Evolutionary conservation across 305 asterid species (phyloP).

Genomic region (Rubia occidens): DNA sequence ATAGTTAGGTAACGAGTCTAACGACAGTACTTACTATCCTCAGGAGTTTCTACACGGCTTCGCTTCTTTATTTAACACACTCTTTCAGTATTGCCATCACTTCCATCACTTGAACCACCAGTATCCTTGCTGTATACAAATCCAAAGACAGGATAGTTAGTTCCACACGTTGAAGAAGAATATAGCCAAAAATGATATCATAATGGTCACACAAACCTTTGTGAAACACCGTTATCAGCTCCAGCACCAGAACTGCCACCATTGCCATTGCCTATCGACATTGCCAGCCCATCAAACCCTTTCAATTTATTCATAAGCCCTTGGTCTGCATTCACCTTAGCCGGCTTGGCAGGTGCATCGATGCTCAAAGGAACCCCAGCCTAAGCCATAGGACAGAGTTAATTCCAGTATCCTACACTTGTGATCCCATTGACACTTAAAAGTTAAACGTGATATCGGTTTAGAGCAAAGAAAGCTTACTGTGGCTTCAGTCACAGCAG

Average conservation of each 20-base stretch:
- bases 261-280: constrained; percentile 68
- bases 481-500: constrained; percentile 23
- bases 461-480: constrained; percentile 13
- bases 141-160: constrained; percentile 12
- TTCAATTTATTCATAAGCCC: constrained; percentile 58
- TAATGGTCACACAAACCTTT: constrained; percentile 48
- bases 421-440: not conserved
- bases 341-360: constrained; percentile 56
- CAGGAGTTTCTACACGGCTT: constrained; percentile 55
- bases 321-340: constrained; percentile 43
- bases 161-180: not conserved
- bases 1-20: not conserved
- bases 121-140: constrained; percentile 51
- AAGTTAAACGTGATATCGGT: not conserved
- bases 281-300: constrained; percentile 77
- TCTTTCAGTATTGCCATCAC: constrained; percentile 53
- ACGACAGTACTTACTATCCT: constrained; percentile 31
- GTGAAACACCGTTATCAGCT: constrained; percentile 42
- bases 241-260: constrained; percentile 46
- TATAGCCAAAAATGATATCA: not conserved
- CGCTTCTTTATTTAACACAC: constrained; percentile 51
- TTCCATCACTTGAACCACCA: constrained; percentile 77
- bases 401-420: constrained; percentile 13
- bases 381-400: constrained; percentile 30
- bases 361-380: constrained; percentile 48